Percentiles rank a stretch among this genome's conserved stretches.
Evolutionary conservation across 352 stramenopile species (phyloP).

Genomic region (Globisporangium perplexum): DNA sequence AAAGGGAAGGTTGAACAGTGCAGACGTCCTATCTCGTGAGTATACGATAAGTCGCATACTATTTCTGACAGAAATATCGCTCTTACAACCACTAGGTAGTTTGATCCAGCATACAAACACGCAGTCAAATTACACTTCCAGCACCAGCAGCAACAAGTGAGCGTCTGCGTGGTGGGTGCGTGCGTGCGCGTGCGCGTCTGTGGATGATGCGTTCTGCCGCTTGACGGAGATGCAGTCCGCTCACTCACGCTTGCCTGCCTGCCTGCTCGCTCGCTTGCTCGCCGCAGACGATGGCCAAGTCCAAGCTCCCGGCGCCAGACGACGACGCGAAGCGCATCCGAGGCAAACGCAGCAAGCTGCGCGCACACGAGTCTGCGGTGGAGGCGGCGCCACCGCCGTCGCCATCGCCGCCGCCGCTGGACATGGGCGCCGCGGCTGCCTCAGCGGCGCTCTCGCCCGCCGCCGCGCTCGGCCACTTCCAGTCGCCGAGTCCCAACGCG

Average conservation of each 20-base stretch:
- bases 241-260: no score
- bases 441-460: constrained; percentile 8
- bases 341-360: constrained; percentile 50
- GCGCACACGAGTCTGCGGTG: constrained; percentile 29
- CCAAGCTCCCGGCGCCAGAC: constrained; percentile 30
- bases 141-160: neutral
- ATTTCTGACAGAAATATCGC: no score
- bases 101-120: neutral
- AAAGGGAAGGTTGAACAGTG: no score
- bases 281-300: constrained; percentile 39
- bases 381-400: constrained; percentile 15
- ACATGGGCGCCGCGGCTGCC: constrained; percentile 14
- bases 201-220: no score
- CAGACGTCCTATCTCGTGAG: no score
- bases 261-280: no score
- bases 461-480: constrained; percentile 23
- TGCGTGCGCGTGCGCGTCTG: no score
- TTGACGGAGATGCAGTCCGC: no score
- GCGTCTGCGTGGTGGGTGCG: neutral
- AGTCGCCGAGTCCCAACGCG: constrained; percentile 42
- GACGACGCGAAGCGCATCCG: constrained; percentile 64
- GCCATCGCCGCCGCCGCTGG: constrained; percentile 6
- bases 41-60: no score
- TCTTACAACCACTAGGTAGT: no score
- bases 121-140: no score